Evolutionary conservation across 2,329 filamentous ascomycete genomes (phyloP), one percentile per base, ranked within the genome.

Genomic region (Phyllosticta capitalensis): DNA sequence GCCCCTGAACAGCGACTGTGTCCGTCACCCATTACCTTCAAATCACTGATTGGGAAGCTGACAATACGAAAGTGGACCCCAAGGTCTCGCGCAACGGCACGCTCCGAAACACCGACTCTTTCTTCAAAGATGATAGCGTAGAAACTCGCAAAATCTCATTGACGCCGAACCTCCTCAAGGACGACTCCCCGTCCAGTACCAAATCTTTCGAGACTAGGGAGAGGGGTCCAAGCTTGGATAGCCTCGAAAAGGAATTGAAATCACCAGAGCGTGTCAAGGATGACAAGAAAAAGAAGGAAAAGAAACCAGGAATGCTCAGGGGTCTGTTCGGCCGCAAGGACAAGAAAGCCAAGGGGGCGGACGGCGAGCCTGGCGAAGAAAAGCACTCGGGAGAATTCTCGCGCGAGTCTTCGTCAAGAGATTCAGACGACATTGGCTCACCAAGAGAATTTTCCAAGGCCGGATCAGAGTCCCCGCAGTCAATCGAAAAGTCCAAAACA

Each of bases 61-160:
- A 64, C 26, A 9, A n/a, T 9, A 20, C 24, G 12, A 20, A 30
- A 62, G 56, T 71, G 61, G 71, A 73, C 45, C 71, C 67, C 30
- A 74, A 72, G 54, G 66, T 72, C 1, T 91, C 90, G 38, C 84
- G 87, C 64, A 95, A 95, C 66, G 91, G 91, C 50, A 92, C 89
- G 21, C 82, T 96, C 52, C 84, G 92, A 64, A 95, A 95, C 70
- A 92, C 90, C 4, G 92, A 97, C 74, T 96, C 92, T 0, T 96
- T 97, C 79, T 96, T 96, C 79, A 95, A 91, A 73, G 94, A 97
- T 68, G 92, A 99, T 68, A 90, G 84, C 30, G 88, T 90, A 45
- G 94, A 97, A 73, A 96, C 94, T 2, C 91, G 95, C 74, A 97
- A 97, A 77, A 97, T 99, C 65, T 95, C 92, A 0, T 82, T 99